Conservation (phyloP, 169 alveolate species). For the Babesia sp. region DNA sequence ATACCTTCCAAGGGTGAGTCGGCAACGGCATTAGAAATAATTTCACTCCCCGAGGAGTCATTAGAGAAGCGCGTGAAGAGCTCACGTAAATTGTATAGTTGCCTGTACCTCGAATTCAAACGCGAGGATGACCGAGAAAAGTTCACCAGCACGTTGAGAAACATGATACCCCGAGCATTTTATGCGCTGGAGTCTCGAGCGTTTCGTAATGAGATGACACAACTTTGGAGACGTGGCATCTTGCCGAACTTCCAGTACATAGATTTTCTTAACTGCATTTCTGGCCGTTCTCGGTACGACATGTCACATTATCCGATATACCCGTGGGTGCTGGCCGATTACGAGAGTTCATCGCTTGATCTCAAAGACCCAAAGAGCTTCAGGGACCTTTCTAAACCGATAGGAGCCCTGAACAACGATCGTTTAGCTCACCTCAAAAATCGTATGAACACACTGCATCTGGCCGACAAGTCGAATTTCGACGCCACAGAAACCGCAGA, state of each 20-base stretch:
- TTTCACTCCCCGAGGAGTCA: constrained; percentile 76
- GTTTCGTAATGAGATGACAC: constrained; percentile 72
- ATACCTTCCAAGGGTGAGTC: constrained; percentile 70
- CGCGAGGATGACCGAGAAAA: constrained; percentile 72
- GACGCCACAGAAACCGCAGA: constrained; percentile 14
- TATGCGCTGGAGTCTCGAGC: constrained; percentile 71
- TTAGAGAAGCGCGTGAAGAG: constrained; percentile 19
- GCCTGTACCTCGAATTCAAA: constrained; percentile 78
- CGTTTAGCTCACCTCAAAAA: constrained; percentile 80
- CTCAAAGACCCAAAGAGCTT: constrained; percentile 71
- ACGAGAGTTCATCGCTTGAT: constrained; percentile 70
- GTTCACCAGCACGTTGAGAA: constrained; percentile 65
- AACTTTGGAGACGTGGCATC: constrained; percentile 88
- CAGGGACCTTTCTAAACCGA: constrained; percentile 90
- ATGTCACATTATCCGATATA: constrained; percentile 95
- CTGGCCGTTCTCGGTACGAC: constrained; percentile 92
- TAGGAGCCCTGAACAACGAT: constrained; percentile 87
- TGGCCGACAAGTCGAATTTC: not conserved
- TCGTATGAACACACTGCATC: constrained; percentile 76
- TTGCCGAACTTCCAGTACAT: constrained; percentile 92
- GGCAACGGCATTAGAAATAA: constrained; percentile 78
- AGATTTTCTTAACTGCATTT: constrained; percentile 89
- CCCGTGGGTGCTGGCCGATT: constrained; percentile 95
- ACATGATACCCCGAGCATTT: constrained; percentile 64
- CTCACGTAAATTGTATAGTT: constrained; percentile 68